A percentile compares a stretch with the other conserved stretches of the same genome.
These are phyloP conservation scores for Beauveria bassiana DNA, from an alignment of 2,329 filamentous ascomycete genomes.

Conservation along the genomic window DNA sequence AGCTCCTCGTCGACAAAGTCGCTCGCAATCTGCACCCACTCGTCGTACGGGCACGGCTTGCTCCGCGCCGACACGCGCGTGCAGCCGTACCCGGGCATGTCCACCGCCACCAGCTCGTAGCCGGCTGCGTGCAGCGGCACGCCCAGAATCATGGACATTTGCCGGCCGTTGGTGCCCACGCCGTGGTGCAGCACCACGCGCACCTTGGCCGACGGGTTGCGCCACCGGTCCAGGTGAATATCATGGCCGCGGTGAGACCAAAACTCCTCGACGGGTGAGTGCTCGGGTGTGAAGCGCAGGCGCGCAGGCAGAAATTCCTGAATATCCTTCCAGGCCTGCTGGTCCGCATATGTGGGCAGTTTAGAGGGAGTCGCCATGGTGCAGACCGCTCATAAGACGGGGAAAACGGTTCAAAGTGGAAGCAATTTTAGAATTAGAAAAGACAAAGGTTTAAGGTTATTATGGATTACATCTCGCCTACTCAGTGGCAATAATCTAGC, in stretches of 20 bases:
- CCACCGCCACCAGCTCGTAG: not conserved
- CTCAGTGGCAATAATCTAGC: not conserved
- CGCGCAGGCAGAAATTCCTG: not conserved
- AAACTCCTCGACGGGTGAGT: not conserved
- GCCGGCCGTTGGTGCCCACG: slow-evolving; percentile 2
- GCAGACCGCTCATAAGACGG: not conserved
- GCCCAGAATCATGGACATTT: slow-evolving; percentile 1
- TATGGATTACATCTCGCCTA: not conserved
- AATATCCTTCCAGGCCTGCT: slow-evolving; percentile 4
- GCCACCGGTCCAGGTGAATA: slow-evolving; percentile 2
- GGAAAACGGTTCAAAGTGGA: not conserved
- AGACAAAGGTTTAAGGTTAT: not conserved
- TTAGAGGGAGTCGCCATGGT: not conserved
- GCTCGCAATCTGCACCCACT: slow-evolving; percentile 3
- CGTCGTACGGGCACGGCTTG: not conserved
- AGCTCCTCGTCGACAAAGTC: not conserved
- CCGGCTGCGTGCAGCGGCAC: not conserved
- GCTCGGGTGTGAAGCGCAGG: not conserved
- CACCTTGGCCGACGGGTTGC: not conserved
- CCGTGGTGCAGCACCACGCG: slow-evolving; percentile 3
- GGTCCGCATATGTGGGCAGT: not conserved
- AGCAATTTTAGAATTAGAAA: no score
- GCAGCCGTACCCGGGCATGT: slow-evolving; percentile 3
- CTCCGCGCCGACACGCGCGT: not conserved
- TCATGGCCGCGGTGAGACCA: not conserved